phyloP scores from a whole-genome alignment of 305 asterid species.

The Fraxinus albicans region DNA sequence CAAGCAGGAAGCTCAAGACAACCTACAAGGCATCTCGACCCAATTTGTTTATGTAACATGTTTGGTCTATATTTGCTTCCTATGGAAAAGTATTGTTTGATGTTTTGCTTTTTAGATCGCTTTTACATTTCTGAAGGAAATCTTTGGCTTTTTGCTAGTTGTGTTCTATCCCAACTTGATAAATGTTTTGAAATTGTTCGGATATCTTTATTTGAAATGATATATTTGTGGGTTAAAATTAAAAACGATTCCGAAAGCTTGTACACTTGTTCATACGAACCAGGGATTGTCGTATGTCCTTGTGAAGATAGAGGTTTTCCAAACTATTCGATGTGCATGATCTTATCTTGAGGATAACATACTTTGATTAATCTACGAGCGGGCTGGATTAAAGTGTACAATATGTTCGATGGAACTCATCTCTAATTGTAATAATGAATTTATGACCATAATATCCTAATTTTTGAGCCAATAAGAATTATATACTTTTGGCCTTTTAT shows the following conservation, averaged over 20 bases:
- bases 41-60: constrained; percentile 48
- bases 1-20: constrained; percentile 56
- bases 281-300: neutral
- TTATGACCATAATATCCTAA: neutral
- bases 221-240: neutral
- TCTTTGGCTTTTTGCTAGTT: neutral
- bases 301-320: neutral
- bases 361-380: neutral
- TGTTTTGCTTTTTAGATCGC: neutral
- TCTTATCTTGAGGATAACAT: neutral
- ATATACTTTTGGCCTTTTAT: neutral
- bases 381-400: neutral
- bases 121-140: neutral
- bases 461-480: neutral
- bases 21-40: constrained; percentile 58
- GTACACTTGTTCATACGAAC: neutral
- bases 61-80: neutral
- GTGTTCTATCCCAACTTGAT: neutral
- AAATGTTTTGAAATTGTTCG: neutral
- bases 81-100: neutral
- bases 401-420: neutral
- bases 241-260: neutral
- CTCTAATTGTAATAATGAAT: neutral
- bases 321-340: neutral
- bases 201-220: neutral